A percentile compares a stretch with the other conserved stretches of the same genome.
Conservation (phyloP, 352 stramenopile genomes). For the Phytophthora ohioensis region DNA sequence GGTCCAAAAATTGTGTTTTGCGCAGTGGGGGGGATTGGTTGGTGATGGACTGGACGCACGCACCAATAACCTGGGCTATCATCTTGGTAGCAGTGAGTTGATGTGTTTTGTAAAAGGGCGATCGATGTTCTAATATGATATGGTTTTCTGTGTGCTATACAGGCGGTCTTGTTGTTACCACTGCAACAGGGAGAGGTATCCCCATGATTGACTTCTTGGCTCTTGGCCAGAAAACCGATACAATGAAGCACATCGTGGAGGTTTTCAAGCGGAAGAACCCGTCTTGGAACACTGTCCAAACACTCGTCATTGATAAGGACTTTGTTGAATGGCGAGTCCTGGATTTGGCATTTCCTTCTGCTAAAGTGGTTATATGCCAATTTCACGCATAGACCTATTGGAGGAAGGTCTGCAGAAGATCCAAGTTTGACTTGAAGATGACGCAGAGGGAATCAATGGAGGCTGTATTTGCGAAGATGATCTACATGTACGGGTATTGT, state of each 20-base stretch:
- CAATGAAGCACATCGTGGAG: constrained; percentile 17
- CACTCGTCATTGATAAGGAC: too few relatives aligned
- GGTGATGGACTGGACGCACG: too few relatives aligned
- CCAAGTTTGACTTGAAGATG: constrained; percentile 1
- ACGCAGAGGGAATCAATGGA: not conserved
- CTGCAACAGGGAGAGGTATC: constrained; percentile 26
- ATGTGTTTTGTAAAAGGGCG: not conserved
- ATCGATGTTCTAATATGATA: too few relatives aligned
- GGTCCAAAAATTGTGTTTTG: too few relatives aligned
- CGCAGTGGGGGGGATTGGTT: too few relatives aligned
- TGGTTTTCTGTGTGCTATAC: not conserved
- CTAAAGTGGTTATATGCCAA: too few relatives aligned
- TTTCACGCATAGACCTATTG: too few relatives aligned
- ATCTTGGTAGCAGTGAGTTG: not conserved
- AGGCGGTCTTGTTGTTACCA: constrained; percentile 20
- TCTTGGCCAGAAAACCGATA: constrained; percentile 18
- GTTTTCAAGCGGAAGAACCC: not conserved
- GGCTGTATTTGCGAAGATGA: constrained; percentile 9
- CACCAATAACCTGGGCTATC: too few relatives aligned
- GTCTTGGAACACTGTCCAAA: too few relatives aligned
- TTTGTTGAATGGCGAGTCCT: too few relatives aligned
- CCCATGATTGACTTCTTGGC: constrained; percentile 35
- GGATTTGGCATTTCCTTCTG: too few relatives aligned
- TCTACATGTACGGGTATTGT: constrained; percentile 3
- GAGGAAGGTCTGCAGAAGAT: too few relatives aligned